phyloP scores from a whole-genome alignment of 306 rosid genomes.

The Acacia confusa region DNA sequence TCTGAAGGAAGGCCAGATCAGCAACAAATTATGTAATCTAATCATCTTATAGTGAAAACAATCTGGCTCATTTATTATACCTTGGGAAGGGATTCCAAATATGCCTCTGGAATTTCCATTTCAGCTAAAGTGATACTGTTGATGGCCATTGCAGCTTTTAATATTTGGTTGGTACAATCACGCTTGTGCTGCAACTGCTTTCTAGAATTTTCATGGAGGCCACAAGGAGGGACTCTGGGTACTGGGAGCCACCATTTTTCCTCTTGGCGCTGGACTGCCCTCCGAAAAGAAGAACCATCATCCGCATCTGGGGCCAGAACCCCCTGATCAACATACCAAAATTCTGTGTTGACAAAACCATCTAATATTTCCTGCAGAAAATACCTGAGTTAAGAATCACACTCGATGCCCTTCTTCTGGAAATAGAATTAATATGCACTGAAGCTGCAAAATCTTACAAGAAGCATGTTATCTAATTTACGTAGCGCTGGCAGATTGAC shows the following conservation, averaged over 20 bases:
- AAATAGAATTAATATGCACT: neutral
- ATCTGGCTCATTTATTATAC: conserved; percentile 36
- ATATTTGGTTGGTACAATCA: conserved; percentile 81
- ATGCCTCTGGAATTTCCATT: conserved; percentile 84
- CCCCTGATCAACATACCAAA: conserved; percentile 97
- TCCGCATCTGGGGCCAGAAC: conserved; percentile 71
- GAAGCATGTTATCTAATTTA: conserved; percentile 95
- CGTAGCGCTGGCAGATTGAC: conserved; percentile 92
- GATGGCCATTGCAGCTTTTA: conserved; percentile 95
- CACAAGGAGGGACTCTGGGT: conserved; percentile 85
- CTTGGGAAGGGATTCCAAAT: conserved; percentile 88
- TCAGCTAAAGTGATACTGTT: conserved; percentile 81
- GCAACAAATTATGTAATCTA: conserved; percentile 1
- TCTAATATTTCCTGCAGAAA: conserved; percentile 76
- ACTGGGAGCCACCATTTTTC: conserved; percentile 99
- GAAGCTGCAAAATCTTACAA: conserved; percentile 54
- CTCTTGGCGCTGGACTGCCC: conserved; percentile 87
- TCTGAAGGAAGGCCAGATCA: conserved; percentile 57
- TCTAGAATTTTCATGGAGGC: conserved; percentile 71
- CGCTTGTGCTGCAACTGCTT: conserved; percentile 90
- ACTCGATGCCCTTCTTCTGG: conserved; percentile 3
- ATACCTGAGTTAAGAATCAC: conserved; percentile 30
- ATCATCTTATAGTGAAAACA: neutral
- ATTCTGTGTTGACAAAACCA: conserved; percentile 67
- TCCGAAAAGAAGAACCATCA: conserved; percentile 72